phyloP scores from a whole-genome alignment of 495 filamentous ascomycete genomes.

The Podospora pseudocomata region DNA sequence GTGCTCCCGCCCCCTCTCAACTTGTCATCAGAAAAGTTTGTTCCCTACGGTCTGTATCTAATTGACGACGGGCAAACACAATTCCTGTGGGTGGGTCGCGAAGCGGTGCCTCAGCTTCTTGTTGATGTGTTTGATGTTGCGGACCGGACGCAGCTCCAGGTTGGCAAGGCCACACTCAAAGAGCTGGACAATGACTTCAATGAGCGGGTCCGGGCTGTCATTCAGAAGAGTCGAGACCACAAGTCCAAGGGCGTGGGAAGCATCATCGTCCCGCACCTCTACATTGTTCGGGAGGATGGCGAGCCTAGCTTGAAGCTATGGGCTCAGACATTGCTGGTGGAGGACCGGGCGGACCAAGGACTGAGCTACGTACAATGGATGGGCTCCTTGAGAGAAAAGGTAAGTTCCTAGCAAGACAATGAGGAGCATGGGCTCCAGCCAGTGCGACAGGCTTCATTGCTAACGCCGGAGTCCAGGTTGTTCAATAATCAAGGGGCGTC shows the following conservation, averaged over 20 bases:
- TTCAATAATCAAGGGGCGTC: conserved; percentile 15
- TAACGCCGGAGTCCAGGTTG: conserved; percentile 17
- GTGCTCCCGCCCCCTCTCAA: conserved; percentile 80
- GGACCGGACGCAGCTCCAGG: conserved; percentile 75
- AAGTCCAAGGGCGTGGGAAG: conserved; percentile 79
- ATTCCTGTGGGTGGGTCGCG: conserved; percentile 94
- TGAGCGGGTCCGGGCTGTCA: conserved; percentile 81
- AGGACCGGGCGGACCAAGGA: conserved; percentile 91
- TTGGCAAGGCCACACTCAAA: conserved; percentile 83
- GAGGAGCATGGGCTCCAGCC: conserved; percentile 15
- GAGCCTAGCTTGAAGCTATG: conserved; percentile 93
- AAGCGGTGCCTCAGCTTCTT: conserved; percentile 86
- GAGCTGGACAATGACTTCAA: conserved; percentile 94
- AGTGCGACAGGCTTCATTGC: conserved; percentile 14
- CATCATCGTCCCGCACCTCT: conserved; percentile 86
- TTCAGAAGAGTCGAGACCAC: conserved; percentile 89
- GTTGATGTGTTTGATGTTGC: conserved; percentile 82
- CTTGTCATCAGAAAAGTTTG: conserved; percentile 79
- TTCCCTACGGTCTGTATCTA: conserved; percentile 93
- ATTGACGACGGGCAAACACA: conserved; percentile 97
- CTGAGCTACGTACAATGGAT: conserved; percentile 92
- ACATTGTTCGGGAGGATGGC: conserved; percentile 90
- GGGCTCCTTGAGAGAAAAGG: conserved; percentile 91
- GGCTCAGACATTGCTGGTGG: conserved; percentile 93
- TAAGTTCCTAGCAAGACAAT: conserved; percentile 46